Evolutionary conservation across 495 filamentous ascomycete genomes (phyloP).

Genomic region (Daldinia vernicosa): DNA sequence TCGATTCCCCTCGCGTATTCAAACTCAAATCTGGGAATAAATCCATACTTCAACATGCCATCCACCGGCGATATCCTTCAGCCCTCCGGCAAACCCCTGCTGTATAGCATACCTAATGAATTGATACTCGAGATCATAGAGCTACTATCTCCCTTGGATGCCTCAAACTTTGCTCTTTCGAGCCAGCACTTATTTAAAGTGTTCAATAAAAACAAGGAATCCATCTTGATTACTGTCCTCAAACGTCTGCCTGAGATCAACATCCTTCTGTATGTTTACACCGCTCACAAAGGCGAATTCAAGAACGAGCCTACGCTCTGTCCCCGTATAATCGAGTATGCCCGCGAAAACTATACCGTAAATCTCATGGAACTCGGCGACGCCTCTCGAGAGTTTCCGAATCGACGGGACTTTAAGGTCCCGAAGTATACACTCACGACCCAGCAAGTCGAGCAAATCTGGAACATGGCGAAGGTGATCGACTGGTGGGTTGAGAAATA

Average conservation of each 20-base stretch:
- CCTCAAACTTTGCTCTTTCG: constrained; percentile 36
- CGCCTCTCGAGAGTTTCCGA: neutral
- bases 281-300: constrained; percentile 10
- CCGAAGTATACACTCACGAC: constrained; percentile 13
- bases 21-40: neutral
- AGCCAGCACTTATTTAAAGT: constrained; percentile 37
- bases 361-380: constrained; percentile 23
- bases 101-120: constrained; percentile 41
- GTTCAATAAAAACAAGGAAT: constrained; percentile 36
- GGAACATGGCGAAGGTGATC: constrained; percentile 35
- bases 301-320: constrained; percentile 23
- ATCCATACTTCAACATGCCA: neutral
- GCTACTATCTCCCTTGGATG: constrained; percentile 39
- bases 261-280: constrained; percentile 27
- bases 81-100: neutral
- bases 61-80: neutral
- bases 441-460: constrained; percentile 23
- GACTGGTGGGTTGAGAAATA: constrained; percentile 65
- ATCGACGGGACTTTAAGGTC: neutral
- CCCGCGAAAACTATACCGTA: neutral
- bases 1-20: neutral
- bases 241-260: constrained; percentile 33
- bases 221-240: constrained; percentile 42
- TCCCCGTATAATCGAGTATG: constrained; percentile 25
- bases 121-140: constrained; percentile 48